A percentile compares a stretch with the other conserved stretches of the same genome.
Conservation (phyloP, 257 asterid species). For the Solanum infundibuliforme region DNA sequence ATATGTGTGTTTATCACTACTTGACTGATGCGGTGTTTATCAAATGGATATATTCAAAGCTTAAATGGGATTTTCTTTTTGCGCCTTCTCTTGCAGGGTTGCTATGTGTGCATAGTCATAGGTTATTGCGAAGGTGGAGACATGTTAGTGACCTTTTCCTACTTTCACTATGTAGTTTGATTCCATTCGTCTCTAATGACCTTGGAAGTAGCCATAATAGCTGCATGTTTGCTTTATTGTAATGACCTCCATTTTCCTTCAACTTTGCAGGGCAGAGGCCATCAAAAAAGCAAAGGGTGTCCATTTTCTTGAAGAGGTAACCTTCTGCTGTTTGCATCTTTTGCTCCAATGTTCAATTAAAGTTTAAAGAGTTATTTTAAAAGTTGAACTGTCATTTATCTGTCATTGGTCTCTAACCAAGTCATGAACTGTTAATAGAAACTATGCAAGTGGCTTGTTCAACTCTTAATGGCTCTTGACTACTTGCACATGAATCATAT, state of each 20-base stretch:
- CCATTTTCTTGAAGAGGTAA: slow-evolving; percentile 76
- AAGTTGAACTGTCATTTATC: not conserved
- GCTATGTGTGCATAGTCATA: slow-evolving; percentile 87
- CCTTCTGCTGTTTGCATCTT: not conserved
- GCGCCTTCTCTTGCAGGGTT: slow-evolving; percentile 48
- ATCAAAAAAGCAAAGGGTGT: slow-evolving; percentile 61
- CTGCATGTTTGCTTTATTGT: not conserved
- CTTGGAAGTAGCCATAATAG: not conserved
- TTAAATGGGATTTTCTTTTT: not conserved
- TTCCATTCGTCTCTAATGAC: not conserved
- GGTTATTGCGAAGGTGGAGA: slow-evolving; percentile 99
- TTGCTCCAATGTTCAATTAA: not conserved
- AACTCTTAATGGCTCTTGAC: slow-evolving; percentile 86
- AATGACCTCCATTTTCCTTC: slow-evolving; percentile 1
- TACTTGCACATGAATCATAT: slow-evolving; percentile 76
- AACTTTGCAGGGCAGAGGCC: slow-evolving; percentile 65
- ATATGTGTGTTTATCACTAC: not conserved
- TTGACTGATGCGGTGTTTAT: not conserved
- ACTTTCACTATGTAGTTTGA: not conserved
- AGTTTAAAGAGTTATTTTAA: not conserved
- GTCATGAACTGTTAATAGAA: slow-evolving; percentile 34
- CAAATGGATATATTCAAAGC: not conserved
- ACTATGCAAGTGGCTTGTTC: slow-evolving; percentile 87
- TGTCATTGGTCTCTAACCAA: slow-evolving; percentile 7
- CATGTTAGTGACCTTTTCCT: slow-evolving; percentile 44